Conservation (phyloP, 768 basidiomycete genomes). For the Candolleomyces efflorescens region DNA sequence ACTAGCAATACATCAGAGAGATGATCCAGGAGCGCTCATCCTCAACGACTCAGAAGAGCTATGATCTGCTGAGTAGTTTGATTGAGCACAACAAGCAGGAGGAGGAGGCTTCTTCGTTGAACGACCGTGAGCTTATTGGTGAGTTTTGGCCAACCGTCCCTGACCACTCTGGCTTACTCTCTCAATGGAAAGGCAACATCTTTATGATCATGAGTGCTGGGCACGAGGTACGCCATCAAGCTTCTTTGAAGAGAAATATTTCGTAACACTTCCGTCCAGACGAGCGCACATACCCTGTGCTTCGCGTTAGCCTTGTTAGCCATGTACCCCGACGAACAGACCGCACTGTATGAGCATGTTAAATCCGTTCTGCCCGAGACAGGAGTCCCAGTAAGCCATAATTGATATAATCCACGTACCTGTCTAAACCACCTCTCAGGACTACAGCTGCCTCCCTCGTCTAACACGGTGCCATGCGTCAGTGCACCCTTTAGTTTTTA, state of each 20-base stretch:
- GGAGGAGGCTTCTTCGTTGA: constrained; percentile 23
- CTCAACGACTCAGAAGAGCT: constrained; percentile 32
- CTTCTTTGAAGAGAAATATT: neutral
- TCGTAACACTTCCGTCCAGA: constrained; percentile 16
- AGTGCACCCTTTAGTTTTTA: constrained; percentile 2
- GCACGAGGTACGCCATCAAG: constrained; percentile 44
- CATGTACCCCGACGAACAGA: constrained; percentile 40
- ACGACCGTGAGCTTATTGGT: constrained; percentile 38
- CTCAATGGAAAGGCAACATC: constrained; percentile 27
- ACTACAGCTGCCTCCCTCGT: constrained; percentile 8
- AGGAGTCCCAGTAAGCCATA: constrained; percentile 21
- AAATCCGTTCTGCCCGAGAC: constrained; percentile 21
- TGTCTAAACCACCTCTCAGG: neutral
- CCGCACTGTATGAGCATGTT: constrained; percentile 37
- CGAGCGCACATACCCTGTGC: constrained; percentile 35
- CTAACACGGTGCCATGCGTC: constrained; percentile 29
- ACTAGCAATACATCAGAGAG: constrained; percentile 39
- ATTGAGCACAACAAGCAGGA: constrained; percentile 42
- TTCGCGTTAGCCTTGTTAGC: constrained; percentile 40
- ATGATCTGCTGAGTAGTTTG: constrained; percentile 49
- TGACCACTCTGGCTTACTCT: neutral
- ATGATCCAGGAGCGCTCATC: constrained; percentile 42
- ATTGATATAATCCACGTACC: neutral
- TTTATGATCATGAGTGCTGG: constrained; percentile 52
- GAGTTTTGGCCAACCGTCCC: neutral